These are phyloP conservation scores for Helianthus annuus DNA, from an alignment of 129 eudicot species.

Conservation along the genomic window HanXRQr2.0-SUNRISE NC_035448.2:120950053-120950552, in stretches of 20 bases:
- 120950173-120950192: constrained; percentile 48
- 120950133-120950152: constrained; percentile 23
- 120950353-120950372: neutral
- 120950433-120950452: neutral
- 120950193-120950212: constrained; percentile 23
- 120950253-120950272: constrained; percentile 37
- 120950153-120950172: constrained; percentile 26
- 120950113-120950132: constrained; percentile 8
- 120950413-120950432: constrained; percentile 2
- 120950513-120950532: constrained; percentile 7
- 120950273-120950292: constrained; percentile 1
- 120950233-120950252: constrained; percentile 28
- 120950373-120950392: constrained; percentile 68
- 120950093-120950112: constrained; percentile 16
- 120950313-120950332: constrained; percentile 26
- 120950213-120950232: constrained; percentile 32
- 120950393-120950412: constrained; percentile 62
- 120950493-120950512: constrained; percentile 2
- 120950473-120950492: neutral
- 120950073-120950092: constrained; percentile 13
- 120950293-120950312: constrained; percentile 15
- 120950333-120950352: constrained; percentile 39
- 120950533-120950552: neutral
- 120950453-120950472: constrained; percentile 12
- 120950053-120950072: neutral